phyloP scores from a whole-genome alignment of 106 monocot species.

The Acorus calamus region DNA sequence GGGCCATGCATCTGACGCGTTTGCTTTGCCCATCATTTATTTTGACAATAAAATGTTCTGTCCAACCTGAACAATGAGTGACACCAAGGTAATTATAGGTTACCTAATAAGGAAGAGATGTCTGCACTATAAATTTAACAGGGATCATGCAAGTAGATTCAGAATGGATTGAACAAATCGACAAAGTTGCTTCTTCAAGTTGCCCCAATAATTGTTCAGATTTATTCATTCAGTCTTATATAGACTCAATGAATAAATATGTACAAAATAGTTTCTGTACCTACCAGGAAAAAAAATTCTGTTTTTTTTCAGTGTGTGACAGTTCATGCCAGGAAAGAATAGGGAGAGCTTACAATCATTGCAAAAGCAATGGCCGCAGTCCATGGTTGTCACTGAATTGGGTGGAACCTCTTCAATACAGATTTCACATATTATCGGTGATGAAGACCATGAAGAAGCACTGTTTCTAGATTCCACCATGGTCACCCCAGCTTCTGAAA shows the following conservation, averaged over 20 bases:
- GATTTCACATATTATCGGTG: conserved; percentile 32
- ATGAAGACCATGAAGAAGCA: conserved; percentile 3
- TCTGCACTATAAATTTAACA: too few relatives aligned
- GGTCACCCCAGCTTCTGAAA: conserved; percentile 67
- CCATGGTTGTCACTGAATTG: conserved; percentile 38
- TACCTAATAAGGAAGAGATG: too few relatives aligned
- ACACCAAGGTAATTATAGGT: too few relatives aligned
- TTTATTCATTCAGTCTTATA: too few relatives aligned
- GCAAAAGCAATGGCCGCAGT: conserved; percentile 68
- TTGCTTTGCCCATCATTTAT: conserved; percentile 83
- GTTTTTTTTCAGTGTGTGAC: too few relatives aligned
- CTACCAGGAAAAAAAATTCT: too few relatives aligned
- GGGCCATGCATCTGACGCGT: conserved; percentile 74
- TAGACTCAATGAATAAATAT: too few relatives aligned
- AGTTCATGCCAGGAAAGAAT: neutral
- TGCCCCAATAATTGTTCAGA: too few relatives aligned
- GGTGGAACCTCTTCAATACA: conserved; percentile 64
- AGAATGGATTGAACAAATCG: too few relatives aligned
- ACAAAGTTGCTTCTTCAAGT: too few relatives aligned
- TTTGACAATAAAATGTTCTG: conserved; percentile 75
- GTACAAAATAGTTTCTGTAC: too few relatives aligned
- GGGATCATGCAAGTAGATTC: too few relatives aligned
- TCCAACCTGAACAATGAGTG: conserved; percentile 58
- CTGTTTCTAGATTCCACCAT: conserved; percentile 13
- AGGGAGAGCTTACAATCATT: conserved; percentile 53